phyloP scores from a whole-genome alignment of 2,329 filamentous ascomycete genomes.

The Xylaria sp. region DNA sequence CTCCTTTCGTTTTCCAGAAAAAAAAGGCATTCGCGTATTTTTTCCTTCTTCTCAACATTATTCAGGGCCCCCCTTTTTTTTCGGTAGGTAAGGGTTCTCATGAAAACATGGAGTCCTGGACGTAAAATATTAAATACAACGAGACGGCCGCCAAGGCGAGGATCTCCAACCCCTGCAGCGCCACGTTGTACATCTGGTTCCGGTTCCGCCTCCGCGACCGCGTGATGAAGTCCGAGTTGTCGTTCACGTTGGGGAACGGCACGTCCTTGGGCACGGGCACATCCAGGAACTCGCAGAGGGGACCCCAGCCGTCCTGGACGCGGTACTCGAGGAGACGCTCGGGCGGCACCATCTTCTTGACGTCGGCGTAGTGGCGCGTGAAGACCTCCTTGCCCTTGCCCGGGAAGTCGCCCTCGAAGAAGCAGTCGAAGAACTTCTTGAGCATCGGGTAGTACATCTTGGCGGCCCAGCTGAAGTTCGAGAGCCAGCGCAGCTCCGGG shows the following conservation, averaged over 20 bases:
- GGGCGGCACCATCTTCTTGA: conserved; percentile 28
- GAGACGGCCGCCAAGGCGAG: conserved; percentile 31
- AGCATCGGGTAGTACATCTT: conserved; percentile 66
- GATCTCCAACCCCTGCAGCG: conserved; percentile 22
- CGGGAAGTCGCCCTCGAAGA: conserved; percentile 63
- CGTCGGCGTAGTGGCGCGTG: conserved; percentile 34
- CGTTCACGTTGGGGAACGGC: conserved; percentile 44
- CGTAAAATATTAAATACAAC: conserved; percentile 26
- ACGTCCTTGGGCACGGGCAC: conserved; percentile 30
- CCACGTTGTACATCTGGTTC: conserved; percentile 44
- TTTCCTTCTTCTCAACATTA: background rate
- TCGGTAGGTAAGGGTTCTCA: background rate
- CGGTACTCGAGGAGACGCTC: conserved; percentile 32
- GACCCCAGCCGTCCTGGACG: conserved; percentile 34
- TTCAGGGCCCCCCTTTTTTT: too few relatives aligned
- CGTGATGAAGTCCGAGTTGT: conserved; percentile 43
- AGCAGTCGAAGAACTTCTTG: conserved; percentile 62
- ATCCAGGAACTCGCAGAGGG: conserved; percentile 35
- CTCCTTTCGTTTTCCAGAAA: background rate
- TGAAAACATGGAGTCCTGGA: conserved; percentile 22
- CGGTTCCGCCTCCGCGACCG: conserved; percentile 41
- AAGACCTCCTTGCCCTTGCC: conserved; percentile 60
- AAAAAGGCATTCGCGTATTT: background rate
- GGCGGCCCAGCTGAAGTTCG: conserved; percentile 58
- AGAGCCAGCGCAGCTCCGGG: conserved; percentile 52